Percentiles rank a stretch among this genome's conserved stretches.
These are phyloP conservation scores for Fusarium camptoceras DNA, from an alignment of 2,329 filamentous ascomycete species.

Conservation along the genomic window DNA sequence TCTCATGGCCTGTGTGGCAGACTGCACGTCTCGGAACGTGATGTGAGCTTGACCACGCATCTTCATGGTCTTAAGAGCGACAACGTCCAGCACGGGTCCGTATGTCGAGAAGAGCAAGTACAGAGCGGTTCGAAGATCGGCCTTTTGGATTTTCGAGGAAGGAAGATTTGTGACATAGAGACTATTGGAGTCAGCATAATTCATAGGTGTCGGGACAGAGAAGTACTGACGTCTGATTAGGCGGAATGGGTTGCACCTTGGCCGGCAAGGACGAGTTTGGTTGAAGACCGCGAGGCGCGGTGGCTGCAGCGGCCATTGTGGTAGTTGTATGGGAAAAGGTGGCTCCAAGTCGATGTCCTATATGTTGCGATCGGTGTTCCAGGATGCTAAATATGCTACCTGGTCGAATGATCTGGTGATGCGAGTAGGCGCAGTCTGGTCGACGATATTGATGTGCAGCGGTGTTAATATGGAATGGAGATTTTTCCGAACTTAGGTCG, in stretches of 20 bases:
- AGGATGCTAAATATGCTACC: not conserved
- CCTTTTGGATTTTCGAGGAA: constrained; percentile 89
- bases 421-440: constrained; percentile 22
- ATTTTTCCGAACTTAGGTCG: constrained; percentile 42
- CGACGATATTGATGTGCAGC: constrained; percentile 19
- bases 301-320: constrained; percentile 52
- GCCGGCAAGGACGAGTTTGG: constrained; percentile 58
- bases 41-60: constrained; percentile 98
- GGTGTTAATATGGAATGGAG: constrained; percentile 44
- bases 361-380: not conserved
- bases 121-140: constrained; percentile 84
- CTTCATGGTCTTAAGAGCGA: constrained; percentile 86
- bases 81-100: constrained; percentile 90
- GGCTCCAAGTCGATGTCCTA: not conserved
- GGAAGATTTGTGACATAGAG: constrained; percentile 90
- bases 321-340: not conserved
- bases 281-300: constrained; percentile 55
- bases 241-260: constrained; percentile 68
- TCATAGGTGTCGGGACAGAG: constrained; percentile 11
- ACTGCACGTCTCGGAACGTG: constrained; percentile 87
- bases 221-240: constrained; percentile 78
- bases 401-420: constrained; percentile 14
- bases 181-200: constrained; percentile 57
- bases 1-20: constrained; percentile 94
- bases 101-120: constrained; percentile 97